Evolutionary conservation across 768 basidiomycete genomes (phyloP), one percentile per base, ranked within the genome.

Genomic region (Xerocomus spinulosus): DNA sequence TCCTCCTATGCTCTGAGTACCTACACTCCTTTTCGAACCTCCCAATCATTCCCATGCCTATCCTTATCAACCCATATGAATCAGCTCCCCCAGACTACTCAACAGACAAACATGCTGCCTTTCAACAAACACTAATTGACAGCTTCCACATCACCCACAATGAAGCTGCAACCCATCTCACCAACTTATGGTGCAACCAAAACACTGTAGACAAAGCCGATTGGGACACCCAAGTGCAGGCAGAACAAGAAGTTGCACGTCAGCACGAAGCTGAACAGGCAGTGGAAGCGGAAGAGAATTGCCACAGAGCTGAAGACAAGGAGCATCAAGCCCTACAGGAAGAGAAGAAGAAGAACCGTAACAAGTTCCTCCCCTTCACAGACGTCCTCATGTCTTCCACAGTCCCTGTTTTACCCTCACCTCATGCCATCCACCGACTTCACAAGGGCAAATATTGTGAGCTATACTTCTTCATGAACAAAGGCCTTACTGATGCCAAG

Each of bases 391-490:
- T 30, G 0, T 12, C 41, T 1, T n/a, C 20, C 2, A 24, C 34
- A 0, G 25, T 26, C 7, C 28, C 34, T 1, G 37, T 28, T 2
- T 7, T 17, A 0, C 51, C 38, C 0, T 38, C 42, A 0, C 33
- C 41, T 0, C 34, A 34, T 6, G 43, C 47, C 2, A 1, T 49
- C 1, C 23, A n/a, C 5, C 38, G 39, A 7, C 37, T 52, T 4
- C 13, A 42, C 5, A 43, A 37, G 5, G 46, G 46, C 2, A 25
- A 44, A 3, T 49, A 49, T 9, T 5, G 41, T 0, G 30, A 25
- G 1, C 21, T 52, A 1, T 44, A 45, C 25, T 45, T 34, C 24
- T 52, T 35, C 12, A 52, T 38, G 13, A 52, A 52, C 42, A 42
- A 43, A 21, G 46, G 50, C 0, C 29, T 52, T 0, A 30, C 41